Evolutionary conservation across 2,329 filamentous ascomycete species (phyloP), one percentile per base, ranked within the genome.

Genomic region (Penicillium concentricum): DNA sequence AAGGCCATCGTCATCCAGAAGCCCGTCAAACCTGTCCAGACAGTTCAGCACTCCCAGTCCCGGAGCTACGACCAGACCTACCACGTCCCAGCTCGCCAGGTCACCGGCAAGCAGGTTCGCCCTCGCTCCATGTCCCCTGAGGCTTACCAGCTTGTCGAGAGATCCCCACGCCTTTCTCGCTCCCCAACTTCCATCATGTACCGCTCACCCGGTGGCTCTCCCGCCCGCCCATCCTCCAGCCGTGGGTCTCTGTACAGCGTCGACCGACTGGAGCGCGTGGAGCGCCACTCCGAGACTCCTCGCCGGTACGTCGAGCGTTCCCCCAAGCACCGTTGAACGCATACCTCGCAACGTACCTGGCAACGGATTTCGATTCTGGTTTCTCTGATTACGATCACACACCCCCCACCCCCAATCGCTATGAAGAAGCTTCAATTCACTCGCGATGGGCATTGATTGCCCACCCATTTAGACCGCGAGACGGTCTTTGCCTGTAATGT

Each of bases 191-290:
- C 20, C 30, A 74, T 74, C 45, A 61, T 74, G 62, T 75, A 75
- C 62, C 69, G 65, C 15, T 70, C 69, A 7, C 68, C 72, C 30
- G 70, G 69, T 26, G 61, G 62, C 52, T 73, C 71, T 9, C 64
- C 69, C 26, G 72, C 63, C 60, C 68, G 72, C 13, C 71, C 72
- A 37, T 71, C 72, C 12, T 65, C 69, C 24, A 73, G 65, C 65
- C 67, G 73, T 22, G 73, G 73, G 15, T 75, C 73, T 4, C 59
- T 75, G 32, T 75, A 75, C 48, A 64, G 71, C 35, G 58, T 65
- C 6, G 73, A 75, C 54, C 63, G 60, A n/a, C 64, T 66, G 22
- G 71, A 72, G 54, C 71, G 72, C 10, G 61, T 69, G 18, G 72
- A 72, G 57, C 72, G 72, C 16, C 63, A 61, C 26, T 68, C 70